Evolutionary conservation across 2,329 filamentous ascomycete genomes (phyloP).

Genomic region (Aspergillus quadricinctus): DNA sequence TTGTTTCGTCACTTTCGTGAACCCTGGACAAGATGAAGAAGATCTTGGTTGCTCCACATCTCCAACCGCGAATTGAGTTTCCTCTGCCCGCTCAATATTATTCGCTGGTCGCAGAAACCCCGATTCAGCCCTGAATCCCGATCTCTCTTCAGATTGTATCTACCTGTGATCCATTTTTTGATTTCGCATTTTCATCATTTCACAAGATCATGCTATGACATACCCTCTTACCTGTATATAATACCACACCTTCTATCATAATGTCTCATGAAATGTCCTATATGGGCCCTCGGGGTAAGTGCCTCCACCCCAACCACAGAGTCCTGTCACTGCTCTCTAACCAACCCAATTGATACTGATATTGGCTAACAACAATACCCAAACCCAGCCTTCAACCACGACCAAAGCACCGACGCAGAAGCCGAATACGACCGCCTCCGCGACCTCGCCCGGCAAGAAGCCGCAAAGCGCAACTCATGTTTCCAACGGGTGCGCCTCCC

Average conservation of each 20-base stretch:
- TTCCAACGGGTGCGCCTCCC: constrained; percentile 59
- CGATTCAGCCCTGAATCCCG: neutral
- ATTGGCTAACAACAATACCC: constrained; percentile 3
- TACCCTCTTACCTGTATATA: neutral
- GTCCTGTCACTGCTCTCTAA: neutral
- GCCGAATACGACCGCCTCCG: constrained; percentile 89
- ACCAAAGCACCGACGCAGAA: constrained; percentile 64
- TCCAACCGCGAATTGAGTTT: neutral
- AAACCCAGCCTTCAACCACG: constrained; percentile 69
- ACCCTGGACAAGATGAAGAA: neutral
- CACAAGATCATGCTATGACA: neutral
- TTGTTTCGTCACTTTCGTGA: neutral
- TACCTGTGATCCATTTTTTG: neutral
- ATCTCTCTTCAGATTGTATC: neutral
- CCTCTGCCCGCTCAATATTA: neutral
- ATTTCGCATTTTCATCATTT: neutral
- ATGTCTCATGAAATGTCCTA: constrained; percentile 44
- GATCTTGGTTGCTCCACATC: neutral
- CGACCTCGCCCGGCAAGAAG: constrained; percentile 75
- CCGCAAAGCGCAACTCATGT: constrained; percentile 69
- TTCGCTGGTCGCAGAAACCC: neutral
- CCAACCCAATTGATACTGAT: neutral
- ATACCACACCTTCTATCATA: neutral
- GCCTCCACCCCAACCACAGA: neutral
- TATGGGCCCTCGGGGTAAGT: constrained; percentile 37